These are phyloP conservation scores for Moesziomyces sp. DNA, from an alignment of 1,284 basidiomycete genomes.

Conservation along the genomic window DNA sequence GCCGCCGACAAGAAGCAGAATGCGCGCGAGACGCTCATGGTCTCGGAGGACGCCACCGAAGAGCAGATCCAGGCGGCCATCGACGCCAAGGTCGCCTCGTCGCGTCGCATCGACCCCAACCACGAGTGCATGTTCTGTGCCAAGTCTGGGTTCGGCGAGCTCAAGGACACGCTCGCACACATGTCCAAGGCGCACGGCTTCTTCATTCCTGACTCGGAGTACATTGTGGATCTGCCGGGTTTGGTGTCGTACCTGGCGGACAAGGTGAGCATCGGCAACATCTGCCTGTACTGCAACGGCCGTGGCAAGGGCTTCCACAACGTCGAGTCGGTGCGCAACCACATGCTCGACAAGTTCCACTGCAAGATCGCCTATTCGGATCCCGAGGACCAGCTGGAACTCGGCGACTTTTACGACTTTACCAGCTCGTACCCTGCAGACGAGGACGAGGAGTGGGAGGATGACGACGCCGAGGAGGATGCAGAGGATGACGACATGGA, in stretches of 20 bases:
- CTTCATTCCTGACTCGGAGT: constrained; percentile 94
- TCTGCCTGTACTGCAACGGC: constrained; percentile 84
- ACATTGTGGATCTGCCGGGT: constrained; percentile 84
- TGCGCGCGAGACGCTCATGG: constrained; percentile 34
- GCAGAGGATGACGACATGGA: constrained; percentile 53
- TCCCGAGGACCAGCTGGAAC: constrained; percentile 82
- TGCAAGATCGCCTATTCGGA: constrained; percentile 94
- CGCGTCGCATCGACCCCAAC: constrained; percentile 57
- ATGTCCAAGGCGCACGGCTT: constrained; percentile 91
- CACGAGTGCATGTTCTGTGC: constrained; percentile 81
- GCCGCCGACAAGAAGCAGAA: constrained; percentile 35
- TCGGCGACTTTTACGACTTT: constrained; percentile 96
- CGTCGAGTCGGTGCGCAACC: constrained; percentile 57
- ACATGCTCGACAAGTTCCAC: constrained; percentile 72
- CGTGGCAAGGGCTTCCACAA: constrained; percentile 59
- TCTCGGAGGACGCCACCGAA: constrained; percentile 53
- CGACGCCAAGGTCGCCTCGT: constrained; percentile 59
- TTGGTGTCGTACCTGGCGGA: constrained; percentile 89
- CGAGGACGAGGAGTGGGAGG: constrained; percentile 65
- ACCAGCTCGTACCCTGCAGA: constrained; percentile 77
- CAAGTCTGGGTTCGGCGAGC: constrained; percentile 71
- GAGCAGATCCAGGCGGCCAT: constrained; percentile 61
- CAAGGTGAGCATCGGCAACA: constrained; percentile 90
- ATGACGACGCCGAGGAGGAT: constrained; percentile 35
- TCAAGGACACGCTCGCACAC: constrained; percentile 81